Evolutionary conservation across 805 yeast species (phyloP).

Genomic region (Brettanomyces sp.): DNA sequence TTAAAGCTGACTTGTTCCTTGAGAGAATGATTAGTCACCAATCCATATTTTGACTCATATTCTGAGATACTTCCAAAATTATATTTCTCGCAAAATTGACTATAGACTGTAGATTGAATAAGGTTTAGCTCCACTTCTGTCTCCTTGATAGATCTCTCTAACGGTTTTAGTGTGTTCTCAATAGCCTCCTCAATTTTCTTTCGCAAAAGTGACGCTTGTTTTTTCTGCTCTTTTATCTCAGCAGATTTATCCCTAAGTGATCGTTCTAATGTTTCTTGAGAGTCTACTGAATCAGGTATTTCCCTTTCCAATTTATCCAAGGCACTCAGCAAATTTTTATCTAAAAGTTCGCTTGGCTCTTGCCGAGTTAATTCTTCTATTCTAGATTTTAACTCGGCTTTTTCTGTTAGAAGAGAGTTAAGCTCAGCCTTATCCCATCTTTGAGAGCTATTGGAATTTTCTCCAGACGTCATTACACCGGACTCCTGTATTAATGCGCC

Average conservation of each 20-base stretch:
- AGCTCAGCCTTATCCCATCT: slow-evolving; percentile 72
- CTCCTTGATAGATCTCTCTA: slow-evolving; percentile 20
- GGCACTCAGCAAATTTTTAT: slow-evolving; percentile 49
- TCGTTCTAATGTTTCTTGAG: slow-evolving; percentile 18
- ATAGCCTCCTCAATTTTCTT: slow-evolving; percentile 7
- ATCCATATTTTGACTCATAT: slow-evolving; percentile 64
- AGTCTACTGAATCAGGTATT: slow-evolving; percentile 20
- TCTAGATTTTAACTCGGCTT: slow-evolving; percentile 40
- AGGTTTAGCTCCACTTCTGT: slow-evolving; percentile 9
- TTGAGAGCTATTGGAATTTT: slow-evolving; percentile 36
- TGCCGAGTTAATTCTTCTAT: slow-evolving; percentile 32
- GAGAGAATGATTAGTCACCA: slow-evolving; percentile 42
- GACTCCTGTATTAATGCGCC: slow-evolving; percentile 81
- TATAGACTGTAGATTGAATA: slow-evolving; percentile 38
- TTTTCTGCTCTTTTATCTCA: slow-evolving; percentile 44
- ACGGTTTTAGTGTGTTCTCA: slow-evolving; percentile 12
- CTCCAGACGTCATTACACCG: slow-evolving; percentile 92
- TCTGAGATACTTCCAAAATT: slow-evolving; percentile 51
- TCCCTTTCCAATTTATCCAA: slow-evolving; percentile 34
- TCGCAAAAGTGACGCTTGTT: slow-evolving; percentile 14
- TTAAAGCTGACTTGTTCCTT: slow-evolving; percentile 54
- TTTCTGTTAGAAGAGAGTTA: slow-evolving; percentile 39
- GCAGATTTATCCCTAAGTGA: slow-evolving; percentile 24
- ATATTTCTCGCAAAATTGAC: slow-evolving; percentile 43
- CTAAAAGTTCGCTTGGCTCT: slow-evolving; percentile 46